Evolutionary conservation across 805 yeast species (phyloP), one percentile per base, ranked within the genome.

Genomic region (Lachancea quebecensis): DNA sequence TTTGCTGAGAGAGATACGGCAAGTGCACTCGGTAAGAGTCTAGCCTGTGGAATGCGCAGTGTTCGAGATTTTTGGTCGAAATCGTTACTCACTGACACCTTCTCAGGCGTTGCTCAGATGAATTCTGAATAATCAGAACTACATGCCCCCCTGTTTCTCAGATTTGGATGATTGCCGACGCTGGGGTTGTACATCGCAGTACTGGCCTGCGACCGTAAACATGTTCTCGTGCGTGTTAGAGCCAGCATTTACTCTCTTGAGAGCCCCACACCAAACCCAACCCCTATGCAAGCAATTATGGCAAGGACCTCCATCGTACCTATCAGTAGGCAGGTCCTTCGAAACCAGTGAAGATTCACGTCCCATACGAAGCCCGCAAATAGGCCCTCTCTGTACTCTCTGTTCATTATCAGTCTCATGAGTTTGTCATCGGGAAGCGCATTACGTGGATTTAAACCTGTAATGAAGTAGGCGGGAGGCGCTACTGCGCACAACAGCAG

Each of bases 251-350:
- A 28, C 14, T 38, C 29, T 29, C 48, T 42, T 5, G 59, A 41
- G 12, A 69, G 50, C 2, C 77, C 75, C 37, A 74, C 70, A 5
- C 71, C 77, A 39, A 75, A 61, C 1, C 78, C 79, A 30, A 73
- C 65, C 14, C 72, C 72, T 28, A 73, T 60, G 52, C 73, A 67
- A 0, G 71, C 78, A 16, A 69, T 46, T 4, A 68, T 53, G 1
- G 58, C 50, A 7, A 58, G 16, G 8, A 53, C 35, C 46, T 56
- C 64, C 2, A 52, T 10, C 8, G 47, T 44, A 1, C 72, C 74
- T 8, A 73, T 50, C 1, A 44, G 41, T 33, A 71, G 44, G 14
- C 62, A 69, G 57, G 51, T 50, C 50, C 38, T 44, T 11, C 64
- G 39, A 28, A 62, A 51, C 65, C 66, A 60, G 12, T 36, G 37